Percentiles rank a stretch among this genome's conserved stretches.
These are phyloP conservation scores for Pseudocercospora macadamiae DNA, from an alignment of 2,329 filamentous ascomycete species.

Conservation along the genomic window DNA sequence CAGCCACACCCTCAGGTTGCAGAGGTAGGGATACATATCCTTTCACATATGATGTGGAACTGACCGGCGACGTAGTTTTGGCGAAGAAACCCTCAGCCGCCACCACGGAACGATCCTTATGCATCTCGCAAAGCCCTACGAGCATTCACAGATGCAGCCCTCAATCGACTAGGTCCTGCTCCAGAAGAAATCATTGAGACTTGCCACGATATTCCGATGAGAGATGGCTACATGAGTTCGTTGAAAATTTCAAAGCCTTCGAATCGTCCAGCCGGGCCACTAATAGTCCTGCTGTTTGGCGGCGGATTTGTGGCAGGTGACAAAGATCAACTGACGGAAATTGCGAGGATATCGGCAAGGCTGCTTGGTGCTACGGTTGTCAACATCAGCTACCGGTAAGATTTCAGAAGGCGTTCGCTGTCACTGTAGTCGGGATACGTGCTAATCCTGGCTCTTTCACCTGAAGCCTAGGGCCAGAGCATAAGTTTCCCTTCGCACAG, in stretches of 20 bases:
- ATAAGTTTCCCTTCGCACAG: constrained; percentile 49
- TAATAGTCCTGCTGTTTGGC: constrained; percentile 34
- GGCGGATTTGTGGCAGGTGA: constrained; percentile 35
- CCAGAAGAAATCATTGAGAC: constrained; percentile 38
- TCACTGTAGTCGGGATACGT: background rate
- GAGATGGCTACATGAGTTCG: constrained; percentile 39
- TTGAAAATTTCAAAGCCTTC: constrained; percentile 40
- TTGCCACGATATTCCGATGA: constrained; percentile 39
- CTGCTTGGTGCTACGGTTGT: constrained; percentile 46
- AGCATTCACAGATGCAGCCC: constrained; percentile 10
- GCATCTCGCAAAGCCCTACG: constrained; percentile 13
- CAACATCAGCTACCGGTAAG: constrained; percentile 45
- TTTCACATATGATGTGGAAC: background rate
- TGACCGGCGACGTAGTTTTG: constrained; percentile 20
- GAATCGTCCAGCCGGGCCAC: constrained; percentile 20
- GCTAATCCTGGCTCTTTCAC: background rate
- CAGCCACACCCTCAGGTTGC: constrained; percentile 23
- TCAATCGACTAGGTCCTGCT: constrained; percentile 23
- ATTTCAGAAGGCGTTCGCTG: background rate
- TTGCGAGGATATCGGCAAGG: constrained; percentile 30
- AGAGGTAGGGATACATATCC: constrained; percentile 15
- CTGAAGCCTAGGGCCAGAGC: constrained; percentile 47
- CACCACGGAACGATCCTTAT: constrained; percentile 11
- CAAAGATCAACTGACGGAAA: constrained; percentile 31
- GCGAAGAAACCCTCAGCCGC: constrained; percentile 16